Conservation (phyloP, 805 yeast genomes). For the Priceomyces carsonii region DNA sequence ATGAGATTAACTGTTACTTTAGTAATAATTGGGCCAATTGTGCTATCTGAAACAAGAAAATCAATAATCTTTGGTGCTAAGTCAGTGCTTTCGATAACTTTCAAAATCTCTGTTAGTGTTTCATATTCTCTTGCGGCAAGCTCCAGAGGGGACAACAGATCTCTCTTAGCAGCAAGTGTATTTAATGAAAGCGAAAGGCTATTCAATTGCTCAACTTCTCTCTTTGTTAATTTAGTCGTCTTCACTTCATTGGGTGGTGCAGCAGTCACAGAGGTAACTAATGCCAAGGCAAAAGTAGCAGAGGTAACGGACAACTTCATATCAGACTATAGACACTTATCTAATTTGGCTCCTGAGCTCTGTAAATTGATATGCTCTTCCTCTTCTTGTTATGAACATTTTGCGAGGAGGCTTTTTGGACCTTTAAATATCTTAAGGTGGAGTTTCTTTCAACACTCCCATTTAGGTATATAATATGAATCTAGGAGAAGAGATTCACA, state of each 20-base stretch:
- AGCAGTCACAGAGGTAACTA: conserved; percentile 22
- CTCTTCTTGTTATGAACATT: too few species aligned
- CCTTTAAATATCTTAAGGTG: too few species aligned
- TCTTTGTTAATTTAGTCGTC: conserved; percentile 13
- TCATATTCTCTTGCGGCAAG: conserved; percentile 37
- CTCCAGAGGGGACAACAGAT: conserved; percentile 19
- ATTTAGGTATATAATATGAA: too few species aligned
- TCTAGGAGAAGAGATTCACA: too few species aligned
- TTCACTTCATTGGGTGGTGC: conserved; percentile 19
- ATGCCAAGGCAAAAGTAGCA: conserved; percentile 18
- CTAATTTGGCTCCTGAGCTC: too few species aligned
- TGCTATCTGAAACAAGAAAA: conserved; percentile 32
- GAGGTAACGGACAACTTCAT: conserved; percentile 28
- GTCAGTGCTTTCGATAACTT: conserved; percentile 34
- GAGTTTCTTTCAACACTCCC: too few species aligned
- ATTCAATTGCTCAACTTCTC: conserved; percentile 24
- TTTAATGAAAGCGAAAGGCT: conserved; percentile 29
- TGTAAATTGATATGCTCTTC: too few species aligned
- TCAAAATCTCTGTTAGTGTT: conserved; percentile 42
- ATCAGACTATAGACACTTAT: too few species aligned
- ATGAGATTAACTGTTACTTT: conserved; percentile 27
- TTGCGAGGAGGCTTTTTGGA: too few species aligned
- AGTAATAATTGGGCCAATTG: conserved; percentile 29
- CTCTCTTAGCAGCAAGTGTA: conserved; percentile 31
- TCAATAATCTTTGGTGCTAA: conserved; percentile 37